Evolutionary conservation across 2,329 filamentous ascomycete genomes (phyloP).

Genomic region (Aspergillus cejpii): DNA sequence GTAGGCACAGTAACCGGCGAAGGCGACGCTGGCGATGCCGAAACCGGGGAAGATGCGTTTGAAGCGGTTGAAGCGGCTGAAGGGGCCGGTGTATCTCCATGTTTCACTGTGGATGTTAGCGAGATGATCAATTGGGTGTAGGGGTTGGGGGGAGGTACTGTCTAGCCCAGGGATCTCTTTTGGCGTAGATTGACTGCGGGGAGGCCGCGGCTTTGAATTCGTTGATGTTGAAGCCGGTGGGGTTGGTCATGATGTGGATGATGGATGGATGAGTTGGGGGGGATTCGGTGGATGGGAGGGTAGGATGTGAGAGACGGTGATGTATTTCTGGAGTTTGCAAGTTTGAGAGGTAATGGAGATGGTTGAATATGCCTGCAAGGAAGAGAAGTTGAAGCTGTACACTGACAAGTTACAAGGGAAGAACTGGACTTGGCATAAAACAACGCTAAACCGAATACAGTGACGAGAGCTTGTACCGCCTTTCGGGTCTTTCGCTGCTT

Average conservation of each 20-base stretch:
- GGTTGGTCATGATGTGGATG: conserved; percentile 48
- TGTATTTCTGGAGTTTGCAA: conserved; percentile 3
- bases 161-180: conserved; percentile 57
- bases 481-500: conserved; percentile 13
- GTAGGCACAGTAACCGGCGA: conserved; percentile 80
- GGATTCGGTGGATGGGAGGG: conserved; percentile 16
- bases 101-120: conserved; percentile 60
- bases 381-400: conserved; percentile 21
- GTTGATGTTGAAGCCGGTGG: conserved; percentile 87
- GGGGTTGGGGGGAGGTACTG: conserved; percentile 41
- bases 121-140: background rate
- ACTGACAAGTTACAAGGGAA: conserved; percentile 9
- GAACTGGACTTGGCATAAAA: conserved; percentile 21
- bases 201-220: conserved; percentile 68
- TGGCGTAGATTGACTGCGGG: conserved; percentile 45
- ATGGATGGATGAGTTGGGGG: conserved; percentile 35
- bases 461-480: conserved; percentile 22
- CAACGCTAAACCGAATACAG: conserved; percentile 30
- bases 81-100: conserved; percentile 88
- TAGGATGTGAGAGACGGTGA: conserved; percentile 2
- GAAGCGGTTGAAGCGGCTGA: conserved; percentile 84
- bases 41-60: conserved; percentile 80
- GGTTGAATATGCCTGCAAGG: conserved; percentile 1
- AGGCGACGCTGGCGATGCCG: conserved; percentile 86
- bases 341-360: too few relatives aligned